Percentiles rank a stretch among this genome's conserved stretches.
phyloP scores from a whole-genome alignment of 2,329 filamentous ascomycete genomes.

The Fusarium equiseti region DNA sequence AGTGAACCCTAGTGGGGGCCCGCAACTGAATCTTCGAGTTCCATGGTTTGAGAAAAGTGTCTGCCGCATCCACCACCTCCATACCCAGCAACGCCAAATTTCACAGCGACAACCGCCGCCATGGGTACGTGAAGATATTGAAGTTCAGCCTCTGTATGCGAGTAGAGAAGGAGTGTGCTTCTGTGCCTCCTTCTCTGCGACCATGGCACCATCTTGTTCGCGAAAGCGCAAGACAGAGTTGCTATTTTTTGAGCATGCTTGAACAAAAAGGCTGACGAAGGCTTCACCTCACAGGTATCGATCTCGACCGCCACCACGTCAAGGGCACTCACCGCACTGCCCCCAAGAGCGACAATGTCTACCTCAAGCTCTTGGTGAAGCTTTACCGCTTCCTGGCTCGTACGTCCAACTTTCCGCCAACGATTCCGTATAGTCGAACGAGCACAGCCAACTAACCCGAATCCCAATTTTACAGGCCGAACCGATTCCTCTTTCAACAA shows the following conservation, averaged over 20 bases:
- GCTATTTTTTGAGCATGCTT: constrained; percentile 69
- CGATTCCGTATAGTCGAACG: background rate
- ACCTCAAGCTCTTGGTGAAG: constrained; percentile 97
- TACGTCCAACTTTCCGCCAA: constrained; percentile 67
- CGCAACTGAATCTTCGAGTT: too few species aligned
- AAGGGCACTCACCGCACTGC: constrained; percentile 86
- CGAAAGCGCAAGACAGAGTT: constrained; percentile 48
- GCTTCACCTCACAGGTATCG: constrained; percentile 71
- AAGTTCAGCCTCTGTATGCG: constrained; percentile 62
- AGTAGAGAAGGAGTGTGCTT: constrained; percentile 56
- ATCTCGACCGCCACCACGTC: constrained; percentile 78
- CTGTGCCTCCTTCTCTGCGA: constrained; percentile 43
- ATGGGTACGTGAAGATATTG: constrained; percentile 69
- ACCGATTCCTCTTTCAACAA: constrained; percentile 99
- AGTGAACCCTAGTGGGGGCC: too few species aligned
- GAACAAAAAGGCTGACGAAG: constrained; percentile 72
- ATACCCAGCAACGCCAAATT: constrained; percentile 55
- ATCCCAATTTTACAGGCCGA: constrained; percentile 71
- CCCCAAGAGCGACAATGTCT: constrained; percentile 98
- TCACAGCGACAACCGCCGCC: constrained; percentile 61
- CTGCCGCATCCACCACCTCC: too few species aligned
- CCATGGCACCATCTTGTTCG: constrained; percentile 48
- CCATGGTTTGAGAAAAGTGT: too few species aligned
- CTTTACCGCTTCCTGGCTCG: constrained; percentile 96
- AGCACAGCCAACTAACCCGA: constrained; percentile 23